Evolutionary conservation across 805 yeast species (phyloP).

Genomic region (Yarrowia keelungensis): DNA sequence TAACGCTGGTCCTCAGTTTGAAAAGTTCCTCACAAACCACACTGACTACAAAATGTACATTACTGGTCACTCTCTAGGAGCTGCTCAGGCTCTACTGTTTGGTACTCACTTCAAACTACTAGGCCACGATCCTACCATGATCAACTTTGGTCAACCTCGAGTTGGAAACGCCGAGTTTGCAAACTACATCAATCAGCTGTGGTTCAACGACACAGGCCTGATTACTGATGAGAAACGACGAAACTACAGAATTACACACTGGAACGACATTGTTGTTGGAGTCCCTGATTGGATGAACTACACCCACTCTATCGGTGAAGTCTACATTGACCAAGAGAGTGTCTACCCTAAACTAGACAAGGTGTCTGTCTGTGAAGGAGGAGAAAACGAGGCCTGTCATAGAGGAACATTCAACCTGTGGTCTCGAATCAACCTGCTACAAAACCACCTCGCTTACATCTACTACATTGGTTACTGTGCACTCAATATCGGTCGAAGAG

Average conservation of each 20-base stretch:
- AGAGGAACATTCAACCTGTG: constrained; percentile 19
- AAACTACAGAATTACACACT: constrained; percentile 20
- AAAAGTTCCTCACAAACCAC: background rate
- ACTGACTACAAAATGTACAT: constrained; percentile 23
- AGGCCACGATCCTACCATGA: constrained; percentile 10
- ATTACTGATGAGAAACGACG: background rate
- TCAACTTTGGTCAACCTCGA: constrained; percentile 22
- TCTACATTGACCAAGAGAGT: constrained; percentile 3
- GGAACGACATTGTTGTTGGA: constrained; percentile 5
- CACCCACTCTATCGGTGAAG: constrained; percentile 18
- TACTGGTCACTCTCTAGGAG: constrained; percentile 26
- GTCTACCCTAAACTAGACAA: background rate
- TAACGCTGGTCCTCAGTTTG: constrained; percentile 11
- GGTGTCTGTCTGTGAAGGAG: constrained; percentile 29
- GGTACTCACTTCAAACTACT: constrained; percentile 8
- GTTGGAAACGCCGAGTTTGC: constrained; percentile 25
- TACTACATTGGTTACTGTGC: constrained; percentile 36
- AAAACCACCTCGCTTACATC: constrained; percentile 18
- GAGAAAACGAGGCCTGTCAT: constrained; percentile 39
- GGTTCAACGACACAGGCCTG: constrained; percentile 4
- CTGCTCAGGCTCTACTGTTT: constrained; percentile 9
- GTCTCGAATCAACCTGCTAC: constrained; percentile 20
- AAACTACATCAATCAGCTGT: constrained; percentile 5
- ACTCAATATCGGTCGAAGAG: constrained; percentile 10
- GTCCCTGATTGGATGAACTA: constrained; percentile 15